Conservation (phyloP, 2,329 filamentous ascomycete genomes). For the Talaromyces funiculosus region DNA sequence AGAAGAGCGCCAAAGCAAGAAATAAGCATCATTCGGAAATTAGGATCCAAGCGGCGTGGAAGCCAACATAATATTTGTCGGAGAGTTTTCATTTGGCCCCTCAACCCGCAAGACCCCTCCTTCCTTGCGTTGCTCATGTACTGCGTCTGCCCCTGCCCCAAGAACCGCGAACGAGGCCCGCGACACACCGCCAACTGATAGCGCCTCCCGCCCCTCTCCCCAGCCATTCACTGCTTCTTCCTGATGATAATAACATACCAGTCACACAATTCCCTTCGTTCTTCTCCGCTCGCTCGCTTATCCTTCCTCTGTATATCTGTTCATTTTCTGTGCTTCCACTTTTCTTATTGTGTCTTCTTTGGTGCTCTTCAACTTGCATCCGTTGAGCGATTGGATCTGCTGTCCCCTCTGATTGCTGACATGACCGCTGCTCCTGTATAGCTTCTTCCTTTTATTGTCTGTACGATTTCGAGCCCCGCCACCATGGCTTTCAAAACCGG, state of each 20-base stretch:
- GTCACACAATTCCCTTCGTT: constrained; percentile 1
- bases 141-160: constrained; percentile 10
- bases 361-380: not conserved
- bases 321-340: not conserved
- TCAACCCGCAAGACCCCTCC: constrained; percentile 10
- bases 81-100: constrained; percentile 7
- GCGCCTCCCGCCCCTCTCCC: constrained; percentile 11
- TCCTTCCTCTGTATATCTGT: constrained; percentile 1
- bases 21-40: not conserved
- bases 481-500: constrained; percentile 61
- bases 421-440: constrained; percentile 6
- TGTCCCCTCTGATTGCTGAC: constrained; percentile 5
- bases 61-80: not conserved
- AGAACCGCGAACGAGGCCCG: not conserved
- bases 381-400: not conserved
- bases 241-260: not conserved
- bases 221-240: constrained; percentile 8
- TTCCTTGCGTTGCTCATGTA: not conserved
- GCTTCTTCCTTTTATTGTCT: constrained; percentile 1
- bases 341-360: not conserved
- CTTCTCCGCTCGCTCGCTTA: constrained; percentile 1
- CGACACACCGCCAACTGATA: constrained; percentile 13
- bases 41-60: not conserved
- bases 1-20: not conserved
- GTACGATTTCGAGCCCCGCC: constrained; percentile 10